phyloP scores from a whole-genome alignment of 2,329 filamentous ascomycete genomes.

The Ceratocystis colombiana region DNA sequence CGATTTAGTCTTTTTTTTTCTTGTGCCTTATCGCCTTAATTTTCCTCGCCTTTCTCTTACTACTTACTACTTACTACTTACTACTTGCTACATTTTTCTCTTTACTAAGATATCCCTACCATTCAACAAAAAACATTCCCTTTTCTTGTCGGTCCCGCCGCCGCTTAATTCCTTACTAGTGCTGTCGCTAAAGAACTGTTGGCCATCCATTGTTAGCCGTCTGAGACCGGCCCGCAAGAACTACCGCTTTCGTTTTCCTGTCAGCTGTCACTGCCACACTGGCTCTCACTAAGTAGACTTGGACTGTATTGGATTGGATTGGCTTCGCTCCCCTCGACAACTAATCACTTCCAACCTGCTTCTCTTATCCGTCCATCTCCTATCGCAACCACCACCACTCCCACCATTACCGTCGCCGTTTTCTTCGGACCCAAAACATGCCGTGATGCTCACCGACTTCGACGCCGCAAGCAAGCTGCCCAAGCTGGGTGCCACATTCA shows the following conservation, averaged over 20 bases:
- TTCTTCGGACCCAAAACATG: conserved; percentile 3
- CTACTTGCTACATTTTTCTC: not conserved
- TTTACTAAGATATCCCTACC: not conserved
- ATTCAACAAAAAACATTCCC: not conserved
- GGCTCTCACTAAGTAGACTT: not conserved
- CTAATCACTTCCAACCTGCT: too few species aligned
- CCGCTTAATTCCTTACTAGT: conserved; percentile 10
- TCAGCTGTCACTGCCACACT: conserved; percentile 2
- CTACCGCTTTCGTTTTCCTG: conserved; percentile 9
- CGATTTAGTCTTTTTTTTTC: not conserved
- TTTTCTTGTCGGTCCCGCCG: conserved; percentile 3
- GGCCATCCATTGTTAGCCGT: not conserved
- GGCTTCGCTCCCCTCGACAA: too few species aligned
- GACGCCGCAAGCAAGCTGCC: conserved; percentile 8
- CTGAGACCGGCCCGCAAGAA: conserved; percentile 3
- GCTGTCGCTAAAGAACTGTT: not conserved
- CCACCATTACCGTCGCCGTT: not conserved
- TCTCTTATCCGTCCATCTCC: not conserved
- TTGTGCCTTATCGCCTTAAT: not conserved
- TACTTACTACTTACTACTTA: not conserved
- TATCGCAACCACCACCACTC: not conserved
- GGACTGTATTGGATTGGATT: too few species aligned
- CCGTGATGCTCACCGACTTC: conserved; percentile 10
- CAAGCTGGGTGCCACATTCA: conserved; percentile 8
- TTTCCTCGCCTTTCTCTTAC: conserved; percentile 4